Percentiles rank a stretch among this genome's conserved stretches.
Conservation (phyloP, 352 stramenopile species). For the Plasmopara viticola region DNA sequence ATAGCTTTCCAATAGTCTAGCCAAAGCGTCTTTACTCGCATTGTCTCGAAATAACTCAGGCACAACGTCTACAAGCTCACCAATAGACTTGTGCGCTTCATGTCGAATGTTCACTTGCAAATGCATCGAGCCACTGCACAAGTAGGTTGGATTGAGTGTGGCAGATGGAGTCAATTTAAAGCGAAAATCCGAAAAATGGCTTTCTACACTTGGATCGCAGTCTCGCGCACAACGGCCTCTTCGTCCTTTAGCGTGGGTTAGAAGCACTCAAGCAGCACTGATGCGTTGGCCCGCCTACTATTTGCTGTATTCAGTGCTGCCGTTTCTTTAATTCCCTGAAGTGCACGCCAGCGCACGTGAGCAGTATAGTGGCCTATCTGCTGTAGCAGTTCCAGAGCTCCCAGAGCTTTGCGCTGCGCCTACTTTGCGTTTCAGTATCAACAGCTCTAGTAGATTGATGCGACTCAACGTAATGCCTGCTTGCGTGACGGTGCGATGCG, state of each 20-base stretch:
- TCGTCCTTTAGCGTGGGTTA: conserved; percentile 67
- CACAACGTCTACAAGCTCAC: conserved; percentile 48
- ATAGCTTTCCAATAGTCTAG: conserved; percentile 74
- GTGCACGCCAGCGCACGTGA: conserved; percentile 62
- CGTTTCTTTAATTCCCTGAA: conserved; percentile 63
- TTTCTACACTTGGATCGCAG: conserved; percentile 60
- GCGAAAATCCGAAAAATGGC: conserved; percentile 48
- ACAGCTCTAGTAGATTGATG: no score
- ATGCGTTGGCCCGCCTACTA: conserved; percentile 66
- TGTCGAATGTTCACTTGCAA: conserved; percentile 71
- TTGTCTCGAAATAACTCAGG: conserved; percentile 51
- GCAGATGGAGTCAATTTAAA: conserved; percentile 58
- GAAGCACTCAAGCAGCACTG: conserved; percentile 71
- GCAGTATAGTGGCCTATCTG: conserved; percentile 77
- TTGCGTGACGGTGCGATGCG: no score
- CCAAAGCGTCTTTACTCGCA: conserved; percentile 45
- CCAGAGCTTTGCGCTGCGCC: no score
- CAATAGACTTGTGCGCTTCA: conserved; percentile 67
- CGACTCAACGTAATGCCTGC: no score
- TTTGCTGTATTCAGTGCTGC: conserved; percentile 32
- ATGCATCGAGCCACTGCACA: conserved; percentile 72
- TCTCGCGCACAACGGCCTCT: conserved; percentile 72
- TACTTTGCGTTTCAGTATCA: no score
- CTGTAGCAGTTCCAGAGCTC: conserved; percentile 57
- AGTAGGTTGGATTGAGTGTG: conserved; percentile 58